A percentile compares a stretch with the other conserved stretches of the same genome.
These are phyloP conservation scores for Didymella pomorum DNA, from an alignment of 2,329 filamentous ascomycete genomes.

Conservation along the genomic window DNA sequence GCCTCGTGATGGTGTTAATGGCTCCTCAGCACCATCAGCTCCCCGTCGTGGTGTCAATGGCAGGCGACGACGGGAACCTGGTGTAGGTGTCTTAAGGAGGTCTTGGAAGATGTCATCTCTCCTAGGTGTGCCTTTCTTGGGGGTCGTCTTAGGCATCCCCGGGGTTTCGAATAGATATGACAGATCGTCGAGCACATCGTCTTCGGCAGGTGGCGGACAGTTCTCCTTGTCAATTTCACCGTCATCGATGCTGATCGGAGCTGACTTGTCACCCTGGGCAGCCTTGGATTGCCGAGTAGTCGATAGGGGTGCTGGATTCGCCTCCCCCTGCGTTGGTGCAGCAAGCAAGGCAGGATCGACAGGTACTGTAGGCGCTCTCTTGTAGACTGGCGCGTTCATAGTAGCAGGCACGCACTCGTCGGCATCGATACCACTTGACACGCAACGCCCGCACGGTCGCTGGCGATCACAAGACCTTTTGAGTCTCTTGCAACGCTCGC, in stretches of 20 bases:
- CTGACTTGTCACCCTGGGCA: not conserved
- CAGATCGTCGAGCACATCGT: slow-evolving; percentile 60
- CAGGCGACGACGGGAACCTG: slow-evolving; percentile 47
- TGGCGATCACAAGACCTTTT: slow-evolving; percentile 39
- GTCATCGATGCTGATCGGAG: slow-evolving; percentile 1
- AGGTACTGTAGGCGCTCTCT: slow-evolving; percentile 25
- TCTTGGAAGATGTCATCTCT: slow-evolving; percentile 64
- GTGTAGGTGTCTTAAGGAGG: slow-evolving; percentile 57
- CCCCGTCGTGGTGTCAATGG: slow-evolving; percentile 46
- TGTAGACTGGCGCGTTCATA: slow-evolving; percentile 26
- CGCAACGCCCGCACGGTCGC: slow-evolving; percentile 36
- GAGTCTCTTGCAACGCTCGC: slow-evolving; percentile 35
- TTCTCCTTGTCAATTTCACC: slow-evolving; percentile 65
- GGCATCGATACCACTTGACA: slow-evolving; percentile 28
- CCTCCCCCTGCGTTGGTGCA: not conserved
- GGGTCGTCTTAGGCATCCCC: slow-evolving; percentile 60
- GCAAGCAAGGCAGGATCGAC: slow-evolving; percentile 7
- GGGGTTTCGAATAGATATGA: slow-evolving; percentile 72
- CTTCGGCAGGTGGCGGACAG: slow-evolving; percentile 49
- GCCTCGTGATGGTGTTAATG: slow-evolving; percentile 50
- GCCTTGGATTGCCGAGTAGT: not conserved
- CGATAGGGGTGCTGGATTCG: not conserved
- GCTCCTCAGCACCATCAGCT: slow-evolving; percentile 28
- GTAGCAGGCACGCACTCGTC: slow-evolving; percentile 36
- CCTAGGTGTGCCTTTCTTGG: slow-evolving; percentile 64